Percentiles rank a stretch among this genome's conserved stretches.
Conservation (phyloP, 1,284 basidiomycete genomes). For the Cryptococcus maquisensis region DNA sequence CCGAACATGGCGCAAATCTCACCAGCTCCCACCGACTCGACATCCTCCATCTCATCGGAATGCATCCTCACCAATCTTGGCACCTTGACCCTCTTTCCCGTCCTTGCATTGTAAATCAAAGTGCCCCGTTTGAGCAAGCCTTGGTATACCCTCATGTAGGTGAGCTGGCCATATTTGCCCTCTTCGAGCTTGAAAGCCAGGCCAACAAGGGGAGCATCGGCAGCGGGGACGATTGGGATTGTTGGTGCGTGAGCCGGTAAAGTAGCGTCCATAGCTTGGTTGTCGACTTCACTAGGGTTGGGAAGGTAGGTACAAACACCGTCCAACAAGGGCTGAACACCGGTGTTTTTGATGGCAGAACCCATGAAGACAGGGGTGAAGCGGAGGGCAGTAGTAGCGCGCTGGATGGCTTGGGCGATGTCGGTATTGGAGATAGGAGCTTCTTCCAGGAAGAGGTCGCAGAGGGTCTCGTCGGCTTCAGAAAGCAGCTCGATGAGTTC, state of each 20-base stretch:
- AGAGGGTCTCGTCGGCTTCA: slow-evolving; percentile 92
- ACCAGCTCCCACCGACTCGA: slow-evolving; percentile 90
- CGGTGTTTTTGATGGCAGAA: slow-evolving; percentile 97
- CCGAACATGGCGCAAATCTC: slow-evolving; percentile 99
- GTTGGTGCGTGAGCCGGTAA: slow-evolving; percentile 63
- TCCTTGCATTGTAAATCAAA: slow-evolving; percentile 87
- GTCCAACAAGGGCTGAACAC: slow-evolving; percentile 89
- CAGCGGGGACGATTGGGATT: slow-evolving; percentile 72
- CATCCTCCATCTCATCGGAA: slow-evolving; percentile 99
- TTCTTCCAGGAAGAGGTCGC: slow-evolving; percentile 87
- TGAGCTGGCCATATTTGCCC: slow-evolving; percentile 93
- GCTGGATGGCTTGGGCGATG: slow-evolving; percentile 79
- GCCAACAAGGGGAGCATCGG: slow-evolving; percentile 82
- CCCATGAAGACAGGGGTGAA: slow-evolving; percentile 98
- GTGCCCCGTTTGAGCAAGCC: slow-evolving; percentile 81
- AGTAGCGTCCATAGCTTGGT: slow-evolving; percentile 77
- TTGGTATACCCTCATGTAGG: slow-evolving; percentile 99
- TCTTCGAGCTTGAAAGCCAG: slow-evolving; percentile 99
- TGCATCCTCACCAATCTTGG: slow-evolving; percentile 97
- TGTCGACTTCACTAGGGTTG: slow-evolving; percentile 74
- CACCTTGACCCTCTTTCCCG: slow-evolving; percentile 98
- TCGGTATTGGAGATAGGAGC: slow-evolving; percentile 67
- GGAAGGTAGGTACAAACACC: slow-evolving; percentile 95
- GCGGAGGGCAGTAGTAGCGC: slow-evolving; percentile 79
- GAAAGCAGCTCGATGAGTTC: slow-evolving; percentile 94